phyloP scores from a whole-genome alignment of 352 stramenopile genomes.

The Globisporangium paddicum region DNA sequence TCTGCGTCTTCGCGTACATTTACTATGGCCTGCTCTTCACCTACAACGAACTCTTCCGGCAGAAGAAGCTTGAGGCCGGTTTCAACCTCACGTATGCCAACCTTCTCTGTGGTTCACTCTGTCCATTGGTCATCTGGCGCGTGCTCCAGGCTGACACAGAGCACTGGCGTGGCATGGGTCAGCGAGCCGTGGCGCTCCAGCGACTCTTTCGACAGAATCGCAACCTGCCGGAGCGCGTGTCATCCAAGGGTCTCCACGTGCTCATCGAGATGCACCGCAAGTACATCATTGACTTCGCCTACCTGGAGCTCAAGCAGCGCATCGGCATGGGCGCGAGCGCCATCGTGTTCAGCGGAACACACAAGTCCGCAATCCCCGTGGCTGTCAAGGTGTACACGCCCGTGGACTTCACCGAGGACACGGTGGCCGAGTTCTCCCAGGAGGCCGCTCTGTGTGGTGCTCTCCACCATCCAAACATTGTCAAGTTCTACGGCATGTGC shows the following conservation, averaged over 20 bases:
- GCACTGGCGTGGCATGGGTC: conserved; percentile 42
- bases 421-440: conserved; percentile 74
- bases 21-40: conserved; percentile 28
- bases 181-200: conserved; percentile 24
- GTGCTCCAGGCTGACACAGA: conserved; percentile 44
- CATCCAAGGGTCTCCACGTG: conserved; percentile 57
- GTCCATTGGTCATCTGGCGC: conserved; percentile 33
- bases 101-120: conserved; percentile 18
- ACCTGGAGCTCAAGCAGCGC: conserved; percentile 42
- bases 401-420: conserved; percentile 46
- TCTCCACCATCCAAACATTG: conserved; percentile 73
- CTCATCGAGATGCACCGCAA: conserved; percentile 73
- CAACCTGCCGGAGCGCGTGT: conserved; percentile 34
- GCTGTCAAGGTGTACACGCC: conserved; percentile 65
- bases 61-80: conserved; percentile 18
- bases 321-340: conserved; percentile 47
- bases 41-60: conserved; percentile 27
- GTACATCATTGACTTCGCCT: conserved; percentile 70
- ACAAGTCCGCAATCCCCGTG: conserved; percentile 22
- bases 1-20: conserved; percentile 2
- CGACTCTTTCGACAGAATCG: conserved; percentile 23
- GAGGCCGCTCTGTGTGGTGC: conserved; percentile 68
- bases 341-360: conserved; percentile 48
- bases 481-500: conserved; percentile 83
- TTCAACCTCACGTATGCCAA: conserved; percentile 30